phyloP scores from a whole-genome alignment of 257 asterid species.

The Gentiana straminea region DNA sequence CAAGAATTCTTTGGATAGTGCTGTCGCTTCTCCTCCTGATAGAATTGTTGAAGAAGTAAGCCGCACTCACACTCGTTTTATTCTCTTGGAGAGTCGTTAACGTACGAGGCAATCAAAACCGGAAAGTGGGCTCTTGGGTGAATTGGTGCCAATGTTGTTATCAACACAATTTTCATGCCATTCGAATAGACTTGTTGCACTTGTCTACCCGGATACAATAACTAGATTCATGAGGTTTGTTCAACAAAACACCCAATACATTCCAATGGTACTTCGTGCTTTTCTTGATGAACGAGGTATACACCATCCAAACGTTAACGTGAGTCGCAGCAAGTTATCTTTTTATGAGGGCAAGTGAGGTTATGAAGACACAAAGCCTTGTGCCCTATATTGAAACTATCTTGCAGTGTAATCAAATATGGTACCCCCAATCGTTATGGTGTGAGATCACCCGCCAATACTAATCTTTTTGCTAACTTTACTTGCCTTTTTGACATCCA shows the following conservation, averaged over 20 bases:
- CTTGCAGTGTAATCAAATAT: constrained; percentile 66
- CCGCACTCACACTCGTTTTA: constrained; percentile 78
- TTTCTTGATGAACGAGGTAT: constrained; percentile 96
- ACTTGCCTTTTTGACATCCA: constrained; percentile 4
- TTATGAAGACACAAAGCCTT: constrained; percentile 71
- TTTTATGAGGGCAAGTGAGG: constrained; percentile 87
- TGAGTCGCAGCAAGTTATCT: constrained; percentile 83
- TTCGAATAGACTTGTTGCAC: constrained; percentile 79
- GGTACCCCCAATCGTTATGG: background rate
- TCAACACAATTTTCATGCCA: constrained; percentile 86
- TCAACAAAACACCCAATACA: constrained; percentile 63
- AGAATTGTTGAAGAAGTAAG: constrained; percentile 80
- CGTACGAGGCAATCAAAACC: constrained; percentile 51
- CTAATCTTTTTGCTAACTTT: background rate
- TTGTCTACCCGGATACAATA: constrained; percentile 75
- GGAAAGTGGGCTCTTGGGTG: constrained; percentile 64
- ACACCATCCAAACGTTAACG: constrained; percentile 73
- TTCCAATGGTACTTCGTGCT: constrained; percentile 61
- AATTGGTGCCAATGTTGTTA: constrained; percentile 69
- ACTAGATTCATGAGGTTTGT: constrained; percentile 75
- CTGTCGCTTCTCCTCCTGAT: constrained; percentile 55
- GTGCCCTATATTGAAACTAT: constrained; percentile 85
- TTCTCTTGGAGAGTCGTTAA: constrained; percentile 80
- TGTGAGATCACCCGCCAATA: constrained; percentile 2
- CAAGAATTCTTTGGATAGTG: constrained; percentile 52